Conservation (phyloP, 306 rosid genomes). For the Quercus wislizeni region DNA sequence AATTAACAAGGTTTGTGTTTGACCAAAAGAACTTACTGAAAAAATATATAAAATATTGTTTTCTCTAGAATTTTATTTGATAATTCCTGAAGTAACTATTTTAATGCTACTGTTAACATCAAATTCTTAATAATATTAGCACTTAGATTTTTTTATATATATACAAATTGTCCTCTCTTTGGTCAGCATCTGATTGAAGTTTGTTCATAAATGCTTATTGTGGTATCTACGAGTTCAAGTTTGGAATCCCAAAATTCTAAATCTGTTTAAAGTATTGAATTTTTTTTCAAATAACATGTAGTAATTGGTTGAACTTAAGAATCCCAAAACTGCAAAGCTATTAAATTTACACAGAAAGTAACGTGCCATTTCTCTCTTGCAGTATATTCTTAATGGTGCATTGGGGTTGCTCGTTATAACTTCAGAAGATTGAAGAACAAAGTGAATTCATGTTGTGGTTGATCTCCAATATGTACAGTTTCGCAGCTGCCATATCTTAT, state of each 20-base stretch:
- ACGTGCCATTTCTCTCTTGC: slow-evolving; percentile 29
- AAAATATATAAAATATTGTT: no score
- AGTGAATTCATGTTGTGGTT: slow-evolving; percentile 18
- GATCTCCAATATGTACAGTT: neutral
- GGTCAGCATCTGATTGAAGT: neutral
- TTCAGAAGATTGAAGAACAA: slow-evolving; percentile 51
- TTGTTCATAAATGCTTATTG: neutral
- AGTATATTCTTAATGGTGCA: slow-evolving; percentile 72
- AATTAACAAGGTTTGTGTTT: slow-evolving; percentile 73
- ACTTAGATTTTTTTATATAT: neutral
- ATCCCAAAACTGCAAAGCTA: neutral
- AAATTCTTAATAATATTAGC: neutral
- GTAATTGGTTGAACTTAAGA: neutral
- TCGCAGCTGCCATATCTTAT: slow-evolving; percentile 17
- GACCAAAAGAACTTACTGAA: neutral
- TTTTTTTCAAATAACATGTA: no score
- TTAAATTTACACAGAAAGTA: neutral
- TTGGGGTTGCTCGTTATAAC: slow-evolving; percentile 80
- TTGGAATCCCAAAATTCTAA: neutral
- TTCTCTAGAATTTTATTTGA: no score
- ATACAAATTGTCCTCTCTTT: neutral
- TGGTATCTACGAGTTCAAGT: neutral
- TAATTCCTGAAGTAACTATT: no score
- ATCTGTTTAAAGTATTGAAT: neutral
- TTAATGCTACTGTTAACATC: no score